phyloP scores from a whole-genome alignment of 495 filamentous ascomycete genomes.

The Penicillium daleae region DNA sequence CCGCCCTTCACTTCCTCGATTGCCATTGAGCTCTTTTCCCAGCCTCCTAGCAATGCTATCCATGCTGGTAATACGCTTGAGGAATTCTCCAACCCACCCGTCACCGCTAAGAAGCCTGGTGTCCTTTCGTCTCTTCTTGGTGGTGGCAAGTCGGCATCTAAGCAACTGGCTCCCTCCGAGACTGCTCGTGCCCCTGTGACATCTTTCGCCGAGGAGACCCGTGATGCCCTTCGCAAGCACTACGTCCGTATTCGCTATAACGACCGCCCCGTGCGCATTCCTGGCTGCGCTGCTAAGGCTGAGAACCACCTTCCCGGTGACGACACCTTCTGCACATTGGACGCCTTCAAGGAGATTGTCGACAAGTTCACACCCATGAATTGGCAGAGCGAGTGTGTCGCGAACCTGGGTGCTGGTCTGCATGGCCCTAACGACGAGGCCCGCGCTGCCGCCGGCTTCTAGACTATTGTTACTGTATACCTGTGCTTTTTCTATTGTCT shows the following conservation, averaged over 20 bases:
- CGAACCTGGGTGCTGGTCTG: slow-evolving; percentile 60
- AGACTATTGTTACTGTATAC: slow-evolving; percentile 22
- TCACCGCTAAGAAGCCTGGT: slow-evolving; percentile 27
- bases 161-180: slow-evolving; percentile 30
- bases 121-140: slow-evolving; percentile 41
- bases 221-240: slow-evolving; percentile 64
- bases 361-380: slow-evolving; percentile 84
- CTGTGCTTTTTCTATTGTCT: slow-evolving; percentile 6
- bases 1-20: slow-evolving; percentile 91
- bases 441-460: slow-evolving; percentile 42
- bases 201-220: slow-evolving; percentile 36
- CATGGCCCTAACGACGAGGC: slow-evolving; percentile 42
- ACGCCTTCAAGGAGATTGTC: slow-evolving; percentile 88
- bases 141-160: slow-evolving; percentile 25
- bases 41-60: slow-evolving; percentile 27
- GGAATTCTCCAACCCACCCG: slow-evolving; percentile 33
- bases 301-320: slow-evolving; percentile 90
- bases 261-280: slow-evolving; percentile 76
- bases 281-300: slow-evolving; percentile 69
- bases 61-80: slow-evolving; percentile 25
- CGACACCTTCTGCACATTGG: slow-evolving; percentile 88
- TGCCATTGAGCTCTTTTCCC: slow-evolving; percentile 84
- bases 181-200: slow-evolving; percentile 40
- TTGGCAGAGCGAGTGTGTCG: slow-evolving; percentile 76
- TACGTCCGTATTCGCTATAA: slow-evolving; percentile 97